phyloP scores from a whole-genome alignment of 805 yeast genomes.

The Candida ponderosae region DNA sequence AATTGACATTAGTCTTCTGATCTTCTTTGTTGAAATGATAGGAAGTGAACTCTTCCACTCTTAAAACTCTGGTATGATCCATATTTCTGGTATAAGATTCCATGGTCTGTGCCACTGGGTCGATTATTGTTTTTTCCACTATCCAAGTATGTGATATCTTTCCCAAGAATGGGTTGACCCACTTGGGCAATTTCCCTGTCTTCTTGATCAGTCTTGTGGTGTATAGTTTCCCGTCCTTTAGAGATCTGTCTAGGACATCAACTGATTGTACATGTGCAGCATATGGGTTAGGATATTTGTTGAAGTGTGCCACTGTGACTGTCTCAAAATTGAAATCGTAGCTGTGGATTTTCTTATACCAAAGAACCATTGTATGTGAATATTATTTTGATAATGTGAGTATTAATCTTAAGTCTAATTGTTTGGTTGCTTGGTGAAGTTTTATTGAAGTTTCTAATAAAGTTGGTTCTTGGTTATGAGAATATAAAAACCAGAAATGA shows the following conservation, averaged over 20 bases:
- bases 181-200: conserved; percentile 71
- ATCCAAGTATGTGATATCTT: conserved; percentile 69
- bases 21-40: conserved; percentile 33
- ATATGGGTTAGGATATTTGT: conserved; percentile 68
- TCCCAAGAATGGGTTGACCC: conserved; percentile 72
- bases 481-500: too few relatives aligned
- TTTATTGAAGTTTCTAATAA: too few relatives aligned
- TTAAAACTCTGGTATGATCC: conserved; percentile 72
- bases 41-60: conserved; percentile 68
- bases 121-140: conserved; percentile 68
- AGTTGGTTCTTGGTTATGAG: too few relatives aligned
- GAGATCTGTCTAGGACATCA: conserved; percentile 59
- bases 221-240: conserved; percentile 62
- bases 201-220: conserved; percentile 72
- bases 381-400: not conserved
- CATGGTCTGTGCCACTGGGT: conserved; percentile 49
- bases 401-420: too few relatives aligned
- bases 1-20: conserved; percentile 38
- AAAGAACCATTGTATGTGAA: conserved; percentile 47
- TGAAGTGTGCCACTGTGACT: conserved; percentile 70
- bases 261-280: conserved; percentile 78
- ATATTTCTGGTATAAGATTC: conserved; percentile 70
- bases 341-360: conserved; percentile 46
- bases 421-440: too few relatives aligned
- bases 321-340: conserved; percentile 62